Base-by-base conservation (phyloP, 208 protist genomes). In the Trypanosoma brucei region DNA sequence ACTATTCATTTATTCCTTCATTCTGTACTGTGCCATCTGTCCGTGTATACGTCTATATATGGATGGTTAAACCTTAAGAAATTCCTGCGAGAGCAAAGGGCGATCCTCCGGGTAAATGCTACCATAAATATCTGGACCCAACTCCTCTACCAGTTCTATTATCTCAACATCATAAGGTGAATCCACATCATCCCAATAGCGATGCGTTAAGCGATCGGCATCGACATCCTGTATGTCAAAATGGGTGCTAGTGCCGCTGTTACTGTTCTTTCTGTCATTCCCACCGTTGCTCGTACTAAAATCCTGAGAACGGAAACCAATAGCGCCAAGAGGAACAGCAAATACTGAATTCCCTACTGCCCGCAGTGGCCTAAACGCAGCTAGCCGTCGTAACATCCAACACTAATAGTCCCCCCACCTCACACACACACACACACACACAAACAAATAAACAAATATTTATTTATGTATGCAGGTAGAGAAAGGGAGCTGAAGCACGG, bases 221-320 rank as follows among this genome's bases (percentile, higher is more conserved):
- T 91, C 76, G 40, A 94, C 75, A 55, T 94, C 88, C 33, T 92
- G 83, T 5, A 90, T 45, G 35, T 94, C 88, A 65, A 94, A 94
- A 59, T 85, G 60, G 1, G 44, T 65, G 14, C 48, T 63, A 31
- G 30, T 62, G 30, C 54, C 13, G 3, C 62, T 39, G 46, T 75
- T 59, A 49, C 50, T 54, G 44, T 59, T 11, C 42, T 46, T 55
- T 54, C 66, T 62, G 59, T 66, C 42, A 14, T 60, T 8, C 38
- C 38, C 11, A 40, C 5, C 44, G 55, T 60, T 52, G 7, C 31
- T 46, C 2, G 54, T 39, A 46, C 37, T 14, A 46, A 46, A 46
- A 46, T 52, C 6, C 6, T 13, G 38, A 48, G 55, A 14, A 36
- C 9, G 5, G 34, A 31, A 39, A 65, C 36, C 2, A 51, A 51